Percentiles rank a stretch among this genome's conserved stretches.
Conservation (phyloP, 176 grass and related monocot species). For the Musa acuminata region DNA sequence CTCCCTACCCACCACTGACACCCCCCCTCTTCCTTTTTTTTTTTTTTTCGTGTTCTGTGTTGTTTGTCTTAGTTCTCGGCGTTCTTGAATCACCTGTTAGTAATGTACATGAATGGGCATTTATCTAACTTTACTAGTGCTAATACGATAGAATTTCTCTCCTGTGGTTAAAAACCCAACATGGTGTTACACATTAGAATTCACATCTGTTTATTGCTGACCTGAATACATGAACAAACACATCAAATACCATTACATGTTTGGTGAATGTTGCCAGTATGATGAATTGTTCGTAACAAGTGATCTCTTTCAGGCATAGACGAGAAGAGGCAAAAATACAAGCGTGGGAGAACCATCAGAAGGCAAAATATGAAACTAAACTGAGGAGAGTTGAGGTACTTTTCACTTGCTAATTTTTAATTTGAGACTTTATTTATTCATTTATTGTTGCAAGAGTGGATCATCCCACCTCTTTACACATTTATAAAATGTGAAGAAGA, state of each 20-base stretch:
- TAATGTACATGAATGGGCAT: no score
- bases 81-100: no score
- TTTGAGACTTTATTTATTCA: background rate
- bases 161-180: background rate
- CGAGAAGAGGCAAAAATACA: slow-evolving; percentile 70
- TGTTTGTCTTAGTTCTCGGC: no score
- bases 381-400: slow-evolving; percentile 59
- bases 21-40: no score
- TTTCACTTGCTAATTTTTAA: background rate
- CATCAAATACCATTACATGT: background rate
- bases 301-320: slow-evolving; percentile 34
- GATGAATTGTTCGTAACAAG: background rate
- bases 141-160: background rate
- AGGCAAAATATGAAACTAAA: slow-evolving; percentile 65
- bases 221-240: background rate
- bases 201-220: background rate
- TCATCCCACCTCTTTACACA: background rate
- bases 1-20: no score
- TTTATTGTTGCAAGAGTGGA: background rate
- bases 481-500: background rate
- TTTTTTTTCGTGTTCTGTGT: no score
- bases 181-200: background rate
- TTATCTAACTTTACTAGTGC: background rate
- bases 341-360: slow-evolving; percentile 62
- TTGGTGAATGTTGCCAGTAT: background rate